Conservation (phyloP, 2,329 filamentous ascomycete species). For the Cyphellophora europaea region DNA sequence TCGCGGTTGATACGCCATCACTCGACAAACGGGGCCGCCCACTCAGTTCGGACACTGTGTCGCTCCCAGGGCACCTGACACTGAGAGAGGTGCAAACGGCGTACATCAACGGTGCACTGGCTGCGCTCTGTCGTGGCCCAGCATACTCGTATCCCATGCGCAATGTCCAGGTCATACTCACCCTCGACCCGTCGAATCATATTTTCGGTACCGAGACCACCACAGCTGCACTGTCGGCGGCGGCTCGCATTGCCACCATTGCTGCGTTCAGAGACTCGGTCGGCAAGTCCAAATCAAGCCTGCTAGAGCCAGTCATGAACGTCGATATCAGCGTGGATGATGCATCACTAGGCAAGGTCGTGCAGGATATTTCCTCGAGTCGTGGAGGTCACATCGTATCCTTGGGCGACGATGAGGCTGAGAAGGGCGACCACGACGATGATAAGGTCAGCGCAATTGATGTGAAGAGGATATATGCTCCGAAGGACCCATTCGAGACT, state of each 20-base stretch:
- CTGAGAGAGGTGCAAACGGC: constrained; percentile 39
- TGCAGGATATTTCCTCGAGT: constrained; percentile 68
- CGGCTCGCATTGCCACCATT: constrained; percentile 57
- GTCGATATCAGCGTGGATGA: constrained; percentile 82
- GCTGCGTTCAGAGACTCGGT: constrained; percentile 57
- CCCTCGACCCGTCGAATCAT: constrained; percentile 56
- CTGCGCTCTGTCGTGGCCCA: constrained; percentile 77
- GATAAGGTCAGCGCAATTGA: constrained; percentile 46
- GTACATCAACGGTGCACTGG: constrained; percentile 70
- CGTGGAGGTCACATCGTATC: constrained; percentile 67
- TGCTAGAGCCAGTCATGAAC: constrained; percentile 93
- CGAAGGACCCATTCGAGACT: constrained; percentile 66
- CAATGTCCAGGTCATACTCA: constrained; percentile 60
- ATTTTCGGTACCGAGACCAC: constrained; percentile 59
- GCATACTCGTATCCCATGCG: constrained; percentile 72
- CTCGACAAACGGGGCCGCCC: constrained; percentile 32
- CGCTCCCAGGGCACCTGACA: constrained; percentile 43
- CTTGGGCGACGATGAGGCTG: constrained; percentile 41
- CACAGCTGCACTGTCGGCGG: constrained; percentile 58
- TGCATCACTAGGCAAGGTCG: constrained; percentile 66
- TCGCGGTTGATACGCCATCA: constrained; percentile 46
- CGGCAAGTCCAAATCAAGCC: constrained; percentile 44
- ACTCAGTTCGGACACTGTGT: constrained; percentile 31
- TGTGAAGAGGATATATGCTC: constrained; percentile 68
- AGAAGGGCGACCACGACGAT: constrained; percentile 21